Evolutionary conservation across 495 filamentous ascomycete species (phyloP), one percentile per base, ranked within the genome.

Genomic region (Penicillium longicatenatum): DNA sequence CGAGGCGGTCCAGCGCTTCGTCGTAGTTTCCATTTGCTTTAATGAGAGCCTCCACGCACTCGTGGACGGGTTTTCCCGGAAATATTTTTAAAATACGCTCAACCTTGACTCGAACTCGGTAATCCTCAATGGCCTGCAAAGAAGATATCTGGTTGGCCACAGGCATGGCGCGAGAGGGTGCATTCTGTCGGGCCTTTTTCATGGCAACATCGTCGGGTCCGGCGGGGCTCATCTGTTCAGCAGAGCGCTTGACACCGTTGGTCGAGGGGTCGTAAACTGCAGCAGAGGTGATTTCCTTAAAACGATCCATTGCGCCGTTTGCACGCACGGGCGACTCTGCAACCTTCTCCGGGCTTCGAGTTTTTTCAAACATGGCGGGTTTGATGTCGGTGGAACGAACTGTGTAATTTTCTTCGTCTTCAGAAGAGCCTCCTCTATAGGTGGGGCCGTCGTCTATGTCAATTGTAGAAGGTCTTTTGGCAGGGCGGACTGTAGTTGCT

Each of bases 301-400:
- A 82, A 0, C 70, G 68, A 56, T 75, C 70, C 44, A 74, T 59
- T 19, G 63, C 26, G 31, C 55, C 56, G 31, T 64, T 62, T 30
- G 54, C 33, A 30, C 62, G 63, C 3, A 74, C 62, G 19, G 76
- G 68, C 4, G 75, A 75, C 47, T 76, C 71, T 14, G 66, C 64
- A n/a, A 73, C 57, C 51, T 74, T 78, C 14, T 76, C 70, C 4
- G 74, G 71, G 39, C 62, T 75, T 21, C 67, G 71, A 4, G 65
- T 58, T 42, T 72, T 72, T 24, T 70, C 70, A 59, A 92, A 90
- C 41, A 77, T 85, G 1, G 88, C 82, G 9, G 90, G 89, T 51
- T 84, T 85, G 60, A 95, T 92, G 53, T 90, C 87, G 4, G 83
- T 82, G 35, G 71, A 79, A 11, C 68, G 66, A n/a, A 57, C 22